Evolutionary conservation across 208 protist species (phyloP).

Genomic region (Trypanosoma avium): DNA sequence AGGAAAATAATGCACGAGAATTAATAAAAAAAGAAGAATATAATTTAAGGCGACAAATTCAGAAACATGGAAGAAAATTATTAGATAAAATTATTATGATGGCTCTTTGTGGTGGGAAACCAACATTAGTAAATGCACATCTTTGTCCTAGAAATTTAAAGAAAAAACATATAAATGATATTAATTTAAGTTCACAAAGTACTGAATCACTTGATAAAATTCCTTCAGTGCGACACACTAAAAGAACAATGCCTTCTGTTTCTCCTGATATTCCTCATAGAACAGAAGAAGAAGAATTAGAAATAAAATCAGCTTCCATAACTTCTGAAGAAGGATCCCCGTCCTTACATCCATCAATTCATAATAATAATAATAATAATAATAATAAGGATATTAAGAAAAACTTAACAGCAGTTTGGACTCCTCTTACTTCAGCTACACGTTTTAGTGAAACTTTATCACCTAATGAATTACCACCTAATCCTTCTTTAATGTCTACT

Average conservation of each 20-base stretch:
- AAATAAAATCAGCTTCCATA: neutral
- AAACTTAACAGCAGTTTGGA: neutral
- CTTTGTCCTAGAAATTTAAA: neutral
- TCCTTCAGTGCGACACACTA: no score
- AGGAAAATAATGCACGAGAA: neutral
- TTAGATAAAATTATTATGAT: slow-evolving; percentile 18
- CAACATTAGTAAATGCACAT: neutral
- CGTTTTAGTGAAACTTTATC: no score
- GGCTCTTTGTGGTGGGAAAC: neutral
- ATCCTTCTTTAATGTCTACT: no score
- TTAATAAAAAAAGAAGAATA: slow-evolving; percentile 3
- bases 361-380: neutral
- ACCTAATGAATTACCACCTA: no score
- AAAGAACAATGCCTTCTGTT: no score
- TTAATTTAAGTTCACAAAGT: neutral
- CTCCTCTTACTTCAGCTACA: neutral
- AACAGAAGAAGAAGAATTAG: neutral
- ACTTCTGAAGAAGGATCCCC: neutral
- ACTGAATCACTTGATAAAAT: no score
- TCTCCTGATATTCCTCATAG: no score
- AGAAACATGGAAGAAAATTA: neutral
- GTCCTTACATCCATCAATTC: no score
- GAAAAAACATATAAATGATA: neutral
- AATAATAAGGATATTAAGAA: neutral
- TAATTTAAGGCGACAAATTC: neutral